A percentile compares a stretch with the other conserved stretches of the same genome.
phyloP scores from a whole-genome alignment of 257 asterid species.

The Solanum peruvianum region DNA sequence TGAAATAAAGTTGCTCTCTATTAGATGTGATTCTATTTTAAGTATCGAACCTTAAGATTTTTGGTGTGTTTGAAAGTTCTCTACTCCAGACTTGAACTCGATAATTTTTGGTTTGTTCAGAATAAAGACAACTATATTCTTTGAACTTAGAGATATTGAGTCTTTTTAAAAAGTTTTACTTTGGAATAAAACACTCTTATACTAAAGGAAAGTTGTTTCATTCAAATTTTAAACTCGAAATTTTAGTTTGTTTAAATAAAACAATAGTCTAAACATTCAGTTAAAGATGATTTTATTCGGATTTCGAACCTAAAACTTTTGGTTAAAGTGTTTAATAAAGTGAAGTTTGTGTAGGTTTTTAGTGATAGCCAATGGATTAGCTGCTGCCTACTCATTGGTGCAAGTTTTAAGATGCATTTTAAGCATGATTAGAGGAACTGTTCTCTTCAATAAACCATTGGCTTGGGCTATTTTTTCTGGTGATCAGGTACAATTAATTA shows the following conservation, averaged over 20 bases:
- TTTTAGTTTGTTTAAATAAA: neutral
- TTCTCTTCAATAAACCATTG: slow-evolving; percentile 82
- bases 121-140: neutral
- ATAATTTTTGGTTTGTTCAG: accelerated
- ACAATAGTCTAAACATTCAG: accelerated
- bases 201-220: neutral
- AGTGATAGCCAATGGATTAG: slow-evolving; percentile 67
- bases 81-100: neutral
- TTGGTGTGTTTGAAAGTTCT: neutral
- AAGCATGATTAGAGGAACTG: slow-evolving; percentile 69
- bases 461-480: slow-evolving; percentile 98
- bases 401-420: slow-evolving; percentile 73
- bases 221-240: accelerated
- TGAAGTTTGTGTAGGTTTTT: slow-evolving; percentile 47
- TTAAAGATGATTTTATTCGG: neutral
- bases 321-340: neutral
- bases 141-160: neutral
- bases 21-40: neutral
- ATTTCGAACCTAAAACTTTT: neutral
- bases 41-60: neutral
- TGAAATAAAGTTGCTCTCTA: neutral
- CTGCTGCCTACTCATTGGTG: slow-evolving; percentile 76
- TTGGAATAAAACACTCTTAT: neutral
- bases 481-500: slow-evolving; percentile 54
- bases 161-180: too few relatives aligned